Evolutionary conservation across 2,329 filamentous ascomycete genomes (phyloP), one percentile per base, ranked within the genome.

Genomic region (Leptosphaerulina australis): DNA sequence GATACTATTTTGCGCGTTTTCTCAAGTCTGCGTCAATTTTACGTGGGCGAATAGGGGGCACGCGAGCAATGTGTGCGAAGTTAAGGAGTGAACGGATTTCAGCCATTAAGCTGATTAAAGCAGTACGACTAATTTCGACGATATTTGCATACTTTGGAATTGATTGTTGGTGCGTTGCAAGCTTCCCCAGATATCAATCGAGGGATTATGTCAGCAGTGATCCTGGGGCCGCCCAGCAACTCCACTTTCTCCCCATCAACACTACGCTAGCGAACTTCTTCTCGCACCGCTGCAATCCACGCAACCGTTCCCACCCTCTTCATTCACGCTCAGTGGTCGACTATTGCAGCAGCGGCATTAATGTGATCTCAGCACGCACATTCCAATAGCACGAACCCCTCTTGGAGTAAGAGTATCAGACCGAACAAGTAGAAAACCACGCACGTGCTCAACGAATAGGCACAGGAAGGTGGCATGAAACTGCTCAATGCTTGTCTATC

Each of bases 401-500:
- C 33, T 25, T 28, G 15, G 24, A 35, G 34, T 34, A 12, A 47
- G 38, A 34, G 28, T 29, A 26, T 24, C 22, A 18, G 37, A 38
- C 22, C 26, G 14, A 17, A 38, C 18, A 14, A 33, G 26, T 31
- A 39, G 12, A 53, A 44, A 43, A 53, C 8, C 44, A 35, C 31
- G 50, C 50, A 53, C 50, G 50, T 53, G 50, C 50, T 44, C 50
- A 35, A 38, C 38, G 44, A 53, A 47, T 52, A 47, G 50, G 44
- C 33, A 24, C 38, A 21, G 17, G 34, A 35, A 17, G 36, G 33
- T 37, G 39, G 50, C 22, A 39, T 43, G 44, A 38, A 48, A 33
- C 50, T 25, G 29, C 22, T 37, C 25, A 40, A 37, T 17, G 10
- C 31, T 33, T 50, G 35, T 46, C 59, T 59, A 56, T 51, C 35